Conservation (phyloP, 352 stramenopile species). For the Phytopythium chamaehyphon region DNA sequence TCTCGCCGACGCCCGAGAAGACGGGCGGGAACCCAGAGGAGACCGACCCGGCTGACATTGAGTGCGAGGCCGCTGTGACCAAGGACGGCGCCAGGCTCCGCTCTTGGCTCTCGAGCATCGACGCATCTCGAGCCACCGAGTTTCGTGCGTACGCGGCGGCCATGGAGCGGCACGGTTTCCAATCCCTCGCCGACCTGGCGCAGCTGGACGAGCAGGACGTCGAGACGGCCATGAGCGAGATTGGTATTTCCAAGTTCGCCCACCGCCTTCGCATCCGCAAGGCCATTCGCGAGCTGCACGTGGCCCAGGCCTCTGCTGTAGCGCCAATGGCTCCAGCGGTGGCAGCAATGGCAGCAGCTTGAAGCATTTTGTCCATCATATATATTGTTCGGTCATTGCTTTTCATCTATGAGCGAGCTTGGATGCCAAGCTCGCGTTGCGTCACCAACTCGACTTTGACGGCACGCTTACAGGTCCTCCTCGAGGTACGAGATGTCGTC, state of each 20-base stretch:
- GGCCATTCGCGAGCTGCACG: conserved; percentile 51
- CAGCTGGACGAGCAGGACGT: conserved; percentile 65
- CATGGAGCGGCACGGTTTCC: conserved; percentile 67
- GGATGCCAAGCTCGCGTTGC: neutral
- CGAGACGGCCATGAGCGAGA: conserved; percentile 70
- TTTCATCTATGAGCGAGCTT: no score
- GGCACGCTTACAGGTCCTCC: conserved; percentile 52
- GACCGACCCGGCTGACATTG: conserved; percentile 22
- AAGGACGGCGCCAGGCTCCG: conserved; percentile 26
- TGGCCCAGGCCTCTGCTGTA: neutral
- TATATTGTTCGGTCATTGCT: no score
- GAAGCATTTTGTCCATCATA: no score
- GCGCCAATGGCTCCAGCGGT: neutral
- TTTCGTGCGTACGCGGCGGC: conserved; percentile 53
- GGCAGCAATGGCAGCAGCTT: neutral
- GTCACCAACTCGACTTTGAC: neutral
- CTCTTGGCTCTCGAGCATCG: conserved; percentile 53
- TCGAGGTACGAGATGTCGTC: conserved; percentile 97
- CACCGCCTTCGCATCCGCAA: conserved; percentile 67
- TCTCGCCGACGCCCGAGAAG: conserved; percentile 32
- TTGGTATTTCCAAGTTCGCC: conserved; percentile 73
- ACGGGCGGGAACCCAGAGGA: conserved; percentile 25
- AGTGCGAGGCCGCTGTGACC: conserved; percentile 10
- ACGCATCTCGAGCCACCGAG: conserved; percentile 37
- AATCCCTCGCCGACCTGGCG: conserved; percentile 46